phyloP scores from a whole-genome alignment of 2,329 filamentous ascomycete genomes.

The Colletotrichum falcatum region DNA sequence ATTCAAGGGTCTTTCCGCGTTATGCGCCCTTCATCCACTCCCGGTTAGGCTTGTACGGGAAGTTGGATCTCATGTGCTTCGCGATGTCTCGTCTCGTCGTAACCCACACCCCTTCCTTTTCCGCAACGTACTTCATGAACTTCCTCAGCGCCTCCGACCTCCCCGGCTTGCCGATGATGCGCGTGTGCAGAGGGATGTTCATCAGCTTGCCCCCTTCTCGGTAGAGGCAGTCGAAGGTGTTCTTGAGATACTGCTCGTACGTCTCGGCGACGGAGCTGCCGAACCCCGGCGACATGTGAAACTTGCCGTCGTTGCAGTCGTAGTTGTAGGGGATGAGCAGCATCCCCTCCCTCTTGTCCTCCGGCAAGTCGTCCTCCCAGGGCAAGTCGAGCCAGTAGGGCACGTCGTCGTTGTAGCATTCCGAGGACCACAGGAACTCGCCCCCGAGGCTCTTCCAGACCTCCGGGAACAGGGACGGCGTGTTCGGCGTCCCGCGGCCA shows the following conservation, averaged over 20 bases:
- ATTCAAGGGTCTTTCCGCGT: background rate
- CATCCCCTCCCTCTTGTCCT: constrained; percentile 52
- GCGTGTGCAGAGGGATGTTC: constrained; percentile 55
- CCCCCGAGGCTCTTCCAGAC: constrained; percentile 47
- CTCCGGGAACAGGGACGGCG: constrained; percentile 44
- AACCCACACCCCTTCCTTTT: constrained; percentile 57
- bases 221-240: constrained; percentile 55
- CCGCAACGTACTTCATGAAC: constrained; percentile 53
- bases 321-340: constrained; percentile 54
- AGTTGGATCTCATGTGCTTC: constrained; percentile 52
- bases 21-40: constrained; percentile 38
- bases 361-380: constrained; percentile 46
- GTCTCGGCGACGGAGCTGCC: constrained; percentile 51
- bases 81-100: constrained; percentile 57
- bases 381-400: constrained; percentile 47
- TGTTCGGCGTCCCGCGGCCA: constrained; percentile 49
- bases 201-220: constrained; percentile 57
- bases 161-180: constrained; percentile 56
- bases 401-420: constrained; percentile 48
- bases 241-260: constrained; percentile 56
- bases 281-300: constrained; percentile 57
- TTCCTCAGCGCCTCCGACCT: constrained; percentile 53
- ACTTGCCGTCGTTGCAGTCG: constrained; percentile 57
- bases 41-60: constrained; percentile 51
- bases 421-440: constrained; percentile 47